phyloP scores from a whole-genome alignment of 1,139 yeast species.

The Kodamaea derodonti region DNA sequence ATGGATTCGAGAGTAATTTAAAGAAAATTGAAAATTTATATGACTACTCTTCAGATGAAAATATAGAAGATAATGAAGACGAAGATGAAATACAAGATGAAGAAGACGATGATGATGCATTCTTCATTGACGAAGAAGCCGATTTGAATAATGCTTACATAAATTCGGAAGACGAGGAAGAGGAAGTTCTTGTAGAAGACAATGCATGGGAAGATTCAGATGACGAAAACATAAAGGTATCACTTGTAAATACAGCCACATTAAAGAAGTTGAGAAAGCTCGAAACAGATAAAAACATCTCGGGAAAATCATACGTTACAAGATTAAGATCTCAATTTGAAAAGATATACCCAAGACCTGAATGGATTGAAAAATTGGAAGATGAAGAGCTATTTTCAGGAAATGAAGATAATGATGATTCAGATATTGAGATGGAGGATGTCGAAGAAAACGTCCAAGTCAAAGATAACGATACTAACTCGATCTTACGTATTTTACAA shows the following conservation, averaged over 20 bases:
- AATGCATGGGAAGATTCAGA: conserved; percentile 91
- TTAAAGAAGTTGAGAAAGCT: conserved; percentile 68
- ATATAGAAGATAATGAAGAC: conserved; percentile 24
- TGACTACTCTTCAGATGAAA: conserved; percentile 46
- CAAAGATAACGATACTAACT: conserved; percentile 46
- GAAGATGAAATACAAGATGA: conserved; percentile 27
- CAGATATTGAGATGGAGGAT: conserved; percentile 24
- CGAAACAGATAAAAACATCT: conserved; percentile 54
- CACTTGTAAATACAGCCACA: conserved; percentile 57
- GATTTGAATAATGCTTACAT: conserved; percentile 20
- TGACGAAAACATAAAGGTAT: conserved; percentile 68
- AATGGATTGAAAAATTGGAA: conserved; percentile 63
- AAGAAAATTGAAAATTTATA: conserved; percentile 55
- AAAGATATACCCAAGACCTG: conserved; percentile 81
- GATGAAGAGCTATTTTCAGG: conserved; percentile 15
- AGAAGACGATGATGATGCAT: conserved; percentile 56
- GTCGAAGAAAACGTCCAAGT: conserved; percentile 33
- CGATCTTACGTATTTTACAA: conserved; percentile 57
- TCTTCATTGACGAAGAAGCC: conserved; percentile 50
- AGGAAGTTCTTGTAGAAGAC: conserved; percentile 17
- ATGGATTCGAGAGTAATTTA: conserved; percentile 70
- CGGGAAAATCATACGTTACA: conserved; percentile 64
- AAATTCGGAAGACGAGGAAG: conserved; percentile 23
- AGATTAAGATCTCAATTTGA: conserved; percentile 83
- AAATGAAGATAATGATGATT: conserved; percentile 19